Conservation (phyloP, 192 early-diverging fungal genomes). For the Phlyctochytrium planicorne region DNA sequence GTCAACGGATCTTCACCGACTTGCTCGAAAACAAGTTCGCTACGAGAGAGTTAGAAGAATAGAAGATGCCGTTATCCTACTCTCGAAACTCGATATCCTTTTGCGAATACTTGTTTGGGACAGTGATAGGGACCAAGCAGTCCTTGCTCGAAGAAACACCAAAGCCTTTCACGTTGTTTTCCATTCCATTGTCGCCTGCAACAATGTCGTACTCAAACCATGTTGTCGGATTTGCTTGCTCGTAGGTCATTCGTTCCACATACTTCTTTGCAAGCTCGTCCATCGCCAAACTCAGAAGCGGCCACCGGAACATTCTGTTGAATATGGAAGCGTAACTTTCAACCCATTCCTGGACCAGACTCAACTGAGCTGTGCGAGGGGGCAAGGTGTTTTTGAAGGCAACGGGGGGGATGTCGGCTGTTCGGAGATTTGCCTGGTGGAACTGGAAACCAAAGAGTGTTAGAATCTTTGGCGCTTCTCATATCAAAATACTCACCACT, state of each 20-base stretch:
- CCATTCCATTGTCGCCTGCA: neutral
- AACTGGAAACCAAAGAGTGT: no score
- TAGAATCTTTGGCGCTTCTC: no score
- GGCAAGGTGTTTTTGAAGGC: neutral
- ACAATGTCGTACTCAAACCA: neutral
- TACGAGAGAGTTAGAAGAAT: no score
- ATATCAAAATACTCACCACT: no score
- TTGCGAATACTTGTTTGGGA: no score
- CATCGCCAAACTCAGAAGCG: conserved; percentile 5
- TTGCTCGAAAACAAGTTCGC: no score
- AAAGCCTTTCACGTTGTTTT: conserved; percentile 5
- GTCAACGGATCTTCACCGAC: conserved; percentile 14
- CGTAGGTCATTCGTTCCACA: conserved; percentile 6
- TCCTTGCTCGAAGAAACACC: neutral
- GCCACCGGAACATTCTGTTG: conserved; percentile 4
- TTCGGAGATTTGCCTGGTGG: conserved; percentile 18
- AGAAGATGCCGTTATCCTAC: no score
- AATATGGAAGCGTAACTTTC: conserved; percentile 6
- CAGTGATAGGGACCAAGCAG: conserved; percentile 11
- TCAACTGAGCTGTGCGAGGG: conserved; percentile 5
- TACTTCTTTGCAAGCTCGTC: conserved; percentile 10
- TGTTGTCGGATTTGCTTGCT: conserved; percentile 5
- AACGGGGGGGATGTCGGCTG: conserved; percentile 8
- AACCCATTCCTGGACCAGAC: conserved; percentile 11
- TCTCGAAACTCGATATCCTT: no score